A percentile compares a stretch with the other conserved stretches of the same genome.
Evolutionary conservation across 768 basidiomycete genomes (phyloP).

Genomic region (Phaffia tasmanica): DNA sequence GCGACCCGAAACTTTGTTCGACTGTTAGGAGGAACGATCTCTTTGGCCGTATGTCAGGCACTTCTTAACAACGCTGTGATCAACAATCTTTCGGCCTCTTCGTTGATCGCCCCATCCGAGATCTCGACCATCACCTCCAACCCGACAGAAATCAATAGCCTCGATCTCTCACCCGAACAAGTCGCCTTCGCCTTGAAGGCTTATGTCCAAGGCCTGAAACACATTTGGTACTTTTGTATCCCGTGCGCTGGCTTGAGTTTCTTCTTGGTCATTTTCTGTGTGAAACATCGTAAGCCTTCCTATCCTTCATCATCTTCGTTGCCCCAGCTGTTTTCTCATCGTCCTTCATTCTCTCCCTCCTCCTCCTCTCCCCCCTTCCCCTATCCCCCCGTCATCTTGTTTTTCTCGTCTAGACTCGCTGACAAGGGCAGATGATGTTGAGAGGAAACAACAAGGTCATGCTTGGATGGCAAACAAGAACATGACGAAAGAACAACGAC

Average conservation of each 20-base stretch:
- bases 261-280: constrained; percentile 51
- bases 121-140: constrained; percentile 29
- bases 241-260: constrained; percentile 48
- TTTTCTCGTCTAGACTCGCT: background rate
- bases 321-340: background rate
- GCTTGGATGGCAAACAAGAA: constrained; percentile 12
- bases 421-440: constrained; percentile 12
- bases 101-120: constrained; percentile 41
- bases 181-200: constrained; percentile 45
- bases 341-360: constrained; percentile 28
- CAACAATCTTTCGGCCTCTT: constrained; percentile 32
- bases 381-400: constrained; percentile 36
- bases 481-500: background rate
- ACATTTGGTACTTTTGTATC: constrained; percentile 54
- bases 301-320: constrained; percentile 10
- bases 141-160: background rate
- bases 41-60: constrained; percentile 53
- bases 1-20: constrained; percentile 45
- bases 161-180: constrained; percentile 40
- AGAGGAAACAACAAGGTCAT: constrained; percentile 8
- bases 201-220: constrained; percentile 50
- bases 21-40: constrained; percentile 57
- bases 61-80: constrained; percentile 43
- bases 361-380: constrained; percentile 39
- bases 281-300: constrained; percentile 42